A percentile compares a stretch with the other conserved stretches of the same genome.
These are phyloP conservation scores for Sugiyamaella novakii DNA, from an alignment of 1,139 yeast genomes.

Conservation along the genomic window DNA sequence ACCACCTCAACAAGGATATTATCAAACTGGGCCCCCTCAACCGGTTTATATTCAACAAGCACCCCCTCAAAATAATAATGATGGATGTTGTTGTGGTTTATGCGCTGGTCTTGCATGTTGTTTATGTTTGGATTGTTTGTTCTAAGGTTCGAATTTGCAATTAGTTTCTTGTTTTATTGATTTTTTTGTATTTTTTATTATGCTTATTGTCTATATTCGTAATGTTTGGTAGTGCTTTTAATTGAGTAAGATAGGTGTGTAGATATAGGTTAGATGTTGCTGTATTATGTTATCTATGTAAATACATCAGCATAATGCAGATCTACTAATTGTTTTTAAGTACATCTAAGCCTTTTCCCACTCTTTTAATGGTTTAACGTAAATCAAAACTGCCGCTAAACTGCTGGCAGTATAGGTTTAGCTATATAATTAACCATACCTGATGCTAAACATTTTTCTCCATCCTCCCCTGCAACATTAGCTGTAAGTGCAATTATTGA, in stretches of 20 bases:
- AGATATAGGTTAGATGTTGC: too few species aligned
- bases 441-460: conserved; percentile 50
- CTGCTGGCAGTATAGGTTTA: conserved; percentile 57
- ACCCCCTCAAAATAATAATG: conserved; percentile 29
- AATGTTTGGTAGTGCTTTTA: too few species aligned
- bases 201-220: not conserved
- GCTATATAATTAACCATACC: conserved; percentile 61
- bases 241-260: too few species aligned
- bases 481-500: conserved; percentile 58
- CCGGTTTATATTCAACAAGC: conserved; percentile 39
- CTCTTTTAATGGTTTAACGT: conserved; percentile 33
- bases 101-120: conserved; percentile 41
- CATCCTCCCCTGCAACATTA: conserved; percentile 59
- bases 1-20: conserved; percentile 30
- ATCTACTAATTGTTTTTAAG: too few species aligned
- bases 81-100: conserved; percentile 41
- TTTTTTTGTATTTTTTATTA: not conserved
- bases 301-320: too few species aligned
- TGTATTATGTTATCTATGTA: too few species aligned
- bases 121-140: conserved; percentile 32
- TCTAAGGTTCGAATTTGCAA: not conserved
- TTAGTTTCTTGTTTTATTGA: not conserved
- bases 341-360: conserved; percentile 13
- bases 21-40: conserved; percentile 33
- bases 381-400: conserved; percentile 42